Evolutionary conservation across 768 basidiomycete genomes (phyloP), one percentile per base, ranked within the genome.

Genomic region (Hygrophorus russula): DNA sequence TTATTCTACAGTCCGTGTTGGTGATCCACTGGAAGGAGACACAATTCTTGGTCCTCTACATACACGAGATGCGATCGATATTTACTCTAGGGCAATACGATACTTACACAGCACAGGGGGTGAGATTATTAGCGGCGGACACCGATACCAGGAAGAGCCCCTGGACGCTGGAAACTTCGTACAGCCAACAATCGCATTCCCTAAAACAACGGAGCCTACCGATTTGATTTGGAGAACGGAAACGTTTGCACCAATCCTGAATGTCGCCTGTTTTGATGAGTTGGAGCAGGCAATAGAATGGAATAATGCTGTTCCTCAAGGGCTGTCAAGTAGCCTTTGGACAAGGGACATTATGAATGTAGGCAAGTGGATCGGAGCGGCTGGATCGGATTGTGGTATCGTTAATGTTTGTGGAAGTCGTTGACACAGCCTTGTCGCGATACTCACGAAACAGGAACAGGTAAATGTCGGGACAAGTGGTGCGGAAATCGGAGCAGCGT

Each of bases 41-140:
- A 91, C 90, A 6, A 70, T 97, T 6, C 74, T 94, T 20, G 93
- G 93, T 0, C 93, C 93, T 1, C 61, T 97, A 45, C 93, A 96
- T 62, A 81, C 78, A 2, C 60, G 57, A n/a, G 59, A 66, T 2
- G 86, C 82, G 0, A 70, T 88, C n/a, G 66, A 71, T 20, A 67
- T 68, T n/a, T 93, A 85, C 63, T 61, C 63, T 33, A 57, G 58
- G 13, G 75, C 87, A 5, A 57, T 96, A 28, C 60, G 73, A 7
- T 70, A 76, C 46, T 70, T 93, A 33, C 70, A 69, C 38, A 63
- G 63, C 12, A 70, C 72, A 17, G 80, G 80, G 14, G 91, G 91
- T 5, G 74, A 89, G 48, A 77, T 97, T 36, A 56, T 96, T 44
- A 69, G 69, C 15, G 91, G 93, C 18, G 86, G 85, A 8, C 65